Evolutionary conservation across 768 basidiomycete species (phyloP).

Genomic region (Dictyophora rubrovolvata): DNA sequence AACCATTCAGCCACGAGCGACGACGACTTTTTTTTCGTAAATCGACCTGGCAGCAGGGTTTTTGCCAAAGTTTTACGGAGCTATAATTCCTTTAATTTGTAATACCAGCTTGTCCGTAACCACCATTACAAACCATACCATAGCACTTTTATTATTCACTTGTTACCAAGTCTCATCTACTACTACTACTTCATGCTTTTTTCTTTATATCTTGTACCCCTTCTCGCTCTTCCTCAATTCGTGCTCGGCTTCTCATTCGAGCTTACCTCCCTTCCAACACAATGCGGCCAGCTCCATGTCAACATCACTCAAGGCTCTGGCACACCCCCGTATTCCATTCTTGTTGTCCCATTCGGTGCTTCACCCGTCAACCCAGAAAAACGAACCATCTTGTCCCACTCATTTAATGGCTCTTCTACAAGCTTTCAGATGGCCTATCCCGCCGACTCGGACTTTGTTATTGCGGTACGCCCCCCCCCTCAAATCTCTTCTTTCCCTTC

Average conservation of each 20-base stretch:
- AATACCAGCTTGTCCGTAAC: background rate
- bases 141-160: background rate
- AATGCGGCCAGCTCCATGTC: slow-evolving; percentile 58
- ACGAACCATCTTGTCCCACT: slow-evolving; percentile 44
- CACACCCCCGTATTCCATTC: slow-evolving; percentile 53
- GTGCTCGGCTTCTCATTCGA: slow-evolving; percentile 33
- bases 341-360: slow-evolving; percentile 60
- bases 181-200: background rate
- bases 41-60: background rate
- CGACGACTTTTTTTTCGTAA: background rate
- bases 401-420: slow-evolving; percentile 34
- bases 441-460: slow-evolving; percentile 57
- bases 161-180: background rate
- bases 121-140: background rate
- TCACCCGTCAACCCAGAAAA: slow-evolving; percentile 56
- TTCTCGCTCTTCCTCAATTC: slow-evolving; percentile 17
- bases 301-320: slow-evolving; percentile 47
- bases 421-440: slow-evolving; percentile 57
- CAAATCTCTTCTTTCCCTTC: too few relatives aligned
- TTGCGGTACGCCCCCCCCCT: slow-evolving; percentile 6
- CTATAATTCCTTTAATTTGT: background rate
- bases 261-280: slow-evolving; percentile 39
- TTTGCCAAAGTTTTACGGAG: background rate
- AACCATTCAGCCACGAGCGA: background rate
- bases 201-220: background rate